Percentiles rank a stretch among this genome's conserved stretches.
These are phyloP conservation scores for Edaphochlamys debaryana DNA, from an alignment of 139 green algal genomes.

Conservation along the genomic window DNA sequence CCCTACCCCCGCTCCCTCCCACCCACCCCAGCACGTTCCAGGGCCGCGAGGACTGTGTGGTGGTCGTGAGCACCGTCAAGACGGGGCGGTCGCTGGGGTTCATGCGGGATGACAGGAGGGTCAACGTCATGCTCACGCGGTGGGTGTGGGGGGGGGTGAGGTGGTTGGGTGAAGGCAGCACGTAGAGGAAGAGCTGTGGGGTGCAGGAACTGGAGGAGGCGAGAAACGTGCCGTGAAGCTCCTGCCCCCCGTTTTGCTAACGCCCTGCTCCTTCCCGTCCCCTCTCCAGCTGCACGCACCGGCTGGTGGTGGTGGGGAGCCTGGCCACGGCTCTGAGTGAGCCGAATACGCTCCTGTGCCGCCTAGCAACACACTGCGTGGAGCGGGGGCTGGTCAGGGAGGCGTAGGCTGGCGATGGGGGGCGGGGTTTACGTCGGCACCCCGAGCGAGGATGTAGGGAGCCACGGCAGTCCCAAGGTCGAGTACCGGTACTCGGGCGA, in stretches of 20 bases:
- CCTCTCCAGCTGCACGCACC: conserved; percentile 2
- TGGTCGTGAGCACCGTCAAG: conserved; percentile 28
- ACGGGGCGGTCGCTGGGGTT: conserved; percentile 13
- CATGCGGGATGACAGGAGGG: conserved; percentile 29
- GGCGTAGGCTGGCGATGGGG: neutral
- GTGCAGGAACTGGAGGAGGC: too few relatives aligned
- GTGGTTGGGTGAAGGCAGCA: too few relatives aligned
- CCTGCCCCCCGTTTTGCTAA: neutral
- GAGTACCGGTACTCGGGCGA: too few relatives aligned
- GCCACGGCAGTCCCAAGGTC: too few relatives aligned
- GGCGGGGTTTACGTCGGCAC: too few relatives aligned
- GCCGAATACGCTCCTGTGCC: conserved; percentile 19
- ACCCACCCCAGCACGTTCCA: conserved; percentile 23
- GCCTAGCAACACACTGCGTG: neutral
- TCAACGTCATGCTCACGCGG: conserved; percentile 42
- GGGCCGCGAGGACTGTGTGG: conserved; percentile 34
- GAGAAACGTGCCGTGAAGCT: too few relatives aligned
- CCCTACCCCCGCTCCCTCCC: too few relatives aligned
- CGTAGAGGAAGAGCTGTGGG: too few relatives aligned
- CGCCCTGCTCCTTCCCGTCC: neutral
- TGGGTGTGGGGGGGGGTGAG: neutral
- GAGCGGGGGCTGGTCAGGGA: neutral
- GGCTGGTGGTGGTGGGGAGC: conserved; percentile 33
- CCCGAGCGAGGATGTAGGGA: too few relatives aligned
- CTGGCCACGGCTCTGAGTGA: conserved; percentile 5